phyloP scores from a whole-genome alignment of 1,284 basidiomycete genomes.

The Rhizoctonia solani region DNA sequence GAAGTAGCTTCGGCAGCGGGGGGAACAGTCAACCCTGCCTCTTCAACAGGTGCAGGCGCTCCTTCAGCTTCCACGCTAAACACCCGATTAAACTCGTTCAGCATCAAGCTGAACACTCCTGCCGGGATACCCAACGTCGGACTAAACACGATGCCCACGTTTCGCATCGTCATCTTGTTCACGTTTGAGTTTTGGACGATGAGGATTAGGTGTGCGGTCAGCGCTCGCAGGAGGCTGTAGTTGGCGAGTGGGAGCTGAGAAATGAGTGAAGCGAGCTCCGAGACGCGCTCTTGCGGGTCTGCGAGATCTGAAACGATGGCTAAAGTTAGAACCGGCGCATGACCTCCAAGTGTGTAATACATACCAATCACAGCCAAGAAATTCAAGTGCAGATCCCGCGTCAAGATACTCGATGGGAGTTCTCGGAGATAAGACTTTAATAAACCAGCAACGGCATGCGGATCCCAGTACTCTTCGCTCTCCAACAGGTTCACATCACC shows the following conservation, averaged over 20 bases:
- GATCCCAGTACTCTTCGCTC: slow-evolving; percentile 90
- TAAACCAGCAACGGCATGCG: slow-evolving; percentile 91
- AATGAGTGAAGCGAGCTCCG: slow-evolving; percentile 84
- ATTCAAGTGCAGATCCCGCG: slow-evolving; percentile 83
- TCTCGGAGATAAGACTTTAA: slow-evolving; percentile 91
- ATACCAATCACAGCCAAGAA: slow-evolving; percentile 90
- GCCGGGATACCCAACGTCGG: slow-evolving; percentile 94
- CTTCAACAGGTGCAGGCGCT: slow-evolving; percentile 46
- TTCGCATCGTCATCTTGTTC: slow-evolving; percentile 99
- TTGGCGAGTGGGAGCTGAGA: slow-evolving; percentile 87
- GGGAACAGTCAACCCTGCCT: not conserved
- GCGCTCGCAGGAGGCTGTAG: slow-evolving; percentile 89
- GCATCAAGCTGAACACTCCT: slow-evolving; percentile 90
- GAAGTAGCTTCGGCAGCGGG: slow-evolving; percentile 44
- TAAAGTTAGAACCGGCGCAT: slow-evolving; percentile 30
- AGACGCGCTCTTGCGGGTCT: slow-evolving; percentile 84
- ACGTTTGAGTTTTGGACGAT: slow-evolving; percentile 87
- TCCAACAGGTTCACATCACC: slow-evolving; percentile 87
- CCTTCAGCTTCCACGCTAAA: slow-evolving; percentile 70
- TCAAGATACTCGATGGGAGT: slow-evolving; percentile 86
- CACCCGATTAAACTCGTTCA: slow-evolving; percentile 87
- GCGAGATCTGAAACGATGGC: slow-evolving; percentile 67
- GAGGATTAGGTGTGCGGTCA: slow-evolving; percentile 94
- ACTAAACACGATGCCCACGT: slow-evolving; percentile 97
- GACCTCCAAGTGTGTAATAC: slow-evolving; percentile 46